Percentiles rank a stretch among this genome's conserved stretches.
These are phyloP conservation scores for Barnettozyma californica DNA, from an alignment of 805 yeast genomes.

Conservation along the genomic window DNA sequence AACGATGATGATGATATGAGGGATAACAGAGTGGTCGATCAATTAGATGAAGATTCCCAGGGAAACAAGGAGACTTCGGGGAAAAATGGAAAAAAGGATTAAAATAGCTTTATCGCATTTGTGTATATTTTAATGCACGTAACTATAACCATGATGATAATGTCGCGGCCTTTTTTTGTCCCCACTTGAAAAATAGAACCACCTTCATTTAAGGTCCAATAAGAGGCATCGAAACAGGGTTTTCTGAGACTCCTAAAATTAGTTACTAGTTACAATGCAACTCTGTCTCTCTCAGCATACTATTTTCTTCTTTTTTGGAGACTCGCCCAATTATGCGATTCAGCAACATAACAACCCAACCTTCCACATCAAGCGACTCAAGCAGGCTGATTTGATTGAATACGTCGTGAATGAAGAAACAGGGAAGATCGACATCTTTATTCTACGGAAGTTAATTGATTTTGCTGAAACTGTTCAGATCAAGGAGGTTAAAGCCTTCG, in stretches of 20 bases:
- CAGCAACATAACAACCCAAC: constrained; percentile 1
- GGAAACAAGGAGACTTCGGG: background rate
- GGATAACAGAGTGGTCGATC: constrained; percentile 4
- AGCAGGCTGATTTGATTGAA: constrained; percentile 2
- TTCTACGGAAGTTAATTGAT: constrained; percentile 4
- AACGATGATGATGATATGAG: constrained; percentile 18
- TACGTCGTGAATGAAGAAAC: constrained; percentile 7
- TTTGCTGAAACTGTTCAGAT: background rate
- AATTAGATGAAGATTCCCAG: constrained; percentile 1
- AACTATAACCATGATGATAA: background rate
- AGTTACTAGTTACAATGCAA: background rate
- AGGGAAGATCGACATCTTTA: constrained; percentile 2
- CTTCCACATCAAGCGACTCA: constrained; percentile 1
- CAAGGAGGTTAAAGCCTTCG: constrained; percentile 1
- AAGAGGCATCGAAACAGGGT: background rate
- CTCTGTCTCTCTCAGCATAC: constrained; percentile 1
- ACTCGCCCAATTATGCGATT: constrained; percentile 5
- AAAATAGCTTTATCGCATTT: background rate
- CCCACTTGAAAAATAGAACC: background rate
- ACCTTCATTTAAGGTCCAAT: no score
- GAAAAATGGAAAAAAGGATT: constrained; percentile 5
- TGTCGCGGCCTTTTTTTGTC: background rate
- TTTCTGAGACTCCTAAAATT: background rate
- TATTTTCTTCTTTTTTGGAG: constrained; percentile 8
- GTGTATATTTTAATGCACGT: background rate